Conservation (phyloP, 306 rosid genomes). For the Quercus engelmannii region DNA sequence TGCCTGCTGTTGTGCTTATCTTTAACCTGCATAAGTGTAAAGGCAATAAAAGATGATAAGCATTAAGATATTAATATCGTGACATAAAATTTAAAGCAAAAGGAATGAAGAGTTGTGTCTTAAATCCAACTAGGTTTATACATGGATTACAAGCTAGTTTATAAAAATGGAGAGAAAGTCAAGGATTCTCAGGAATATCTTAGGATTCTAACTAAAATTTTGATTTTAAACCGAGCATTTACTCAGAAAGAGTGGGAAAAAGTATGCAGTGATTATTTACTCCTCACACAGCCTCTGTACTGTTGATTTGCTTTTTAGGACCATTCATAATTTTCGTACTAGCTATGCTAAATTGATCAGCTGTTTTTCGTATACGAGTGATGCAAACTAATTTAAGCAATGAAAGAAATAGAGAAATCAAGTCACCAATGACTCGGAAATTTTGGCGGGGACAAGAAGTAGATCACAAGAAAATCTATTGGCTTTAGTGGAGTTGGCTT, state of each 20-base stretch:
- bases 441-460: too few relatives aligned
- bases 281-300: conserved; percentile 23
- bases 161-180: too few relatives aligned
- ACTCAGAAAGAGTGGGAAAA: too few relatives aligned
- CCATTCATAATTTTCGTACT: conserved; percentile 3
- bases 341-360: conserved; percentile 18
- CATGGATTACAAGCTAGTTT: too few relatives aligned
- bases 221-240: too few relatives aligned
- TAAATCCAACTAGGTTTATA: too few relatives aligned
- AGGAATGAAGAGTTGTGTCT: too few relatives aligned
- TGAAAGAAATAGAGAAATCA: neutral
- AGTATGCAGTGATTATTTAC: conserved; percentile 2
- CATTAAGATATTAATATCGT: neutral
- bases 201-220: too few relatives aligned
- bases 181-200: too few relatives aligned
- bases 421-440: neutral
- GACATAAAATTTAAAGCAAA: too few relatives aligned
- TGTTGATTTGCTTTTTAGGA: neutral
- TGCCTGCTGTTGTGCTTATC: conserved; percentile 1
- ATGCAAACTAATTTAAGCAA: conserved; percentile 10
- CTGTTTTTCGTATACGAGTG: neutral
- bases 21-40: conserved; percentile 1
- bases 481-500: too few relatives aligned
- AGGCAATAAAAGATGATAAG: neutral
- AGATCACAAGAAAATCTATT: too few relatives aligned